Evolutionary conservation across 2,329 filamentous ascomycete genomes (phyloP), one percentile per base, ranked within the genome.

Genomic region (Madurella mycetomatis): DNA sequence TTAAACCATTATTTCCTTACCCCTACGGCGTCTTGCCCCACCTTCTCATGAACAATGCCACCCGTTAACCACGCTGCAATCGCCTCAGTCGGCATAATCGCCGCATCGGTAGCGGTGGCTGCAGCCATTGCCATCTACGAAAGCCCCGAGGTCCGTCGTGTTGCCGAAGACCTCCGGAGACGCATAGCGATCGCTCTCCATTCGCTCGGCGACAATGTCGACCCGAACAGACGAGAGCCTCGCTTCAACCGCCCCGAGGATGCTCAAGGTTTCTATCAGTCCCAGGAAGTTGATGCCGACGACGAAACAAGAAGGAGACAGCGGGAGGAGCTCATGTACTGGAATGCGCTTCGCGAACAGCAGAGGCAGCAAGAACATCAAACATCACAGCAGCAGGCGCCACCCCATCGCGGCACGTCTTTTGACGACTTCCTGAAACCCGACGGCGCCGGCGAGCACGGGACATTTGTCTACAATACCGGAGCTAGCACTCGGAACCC

Each of bases 181-280:
- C 77, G 80, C 57, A 81, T 86, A 64, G 81, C 82, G 60, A 65
- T 84, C 41, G 81, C 82, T 47, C 69, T 86, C 13, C 79, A 84
- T 63, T 75, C 77, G 9, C 73, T 85, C 30, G 80, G 82, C 55
- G 81, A 86, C 53, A 76, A 74, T 60, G 77, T 84, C 67, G 72
- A 75, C 45, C 76, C 79, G 3, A 69, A 74, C 54, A 64, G 53
- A 53, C 66, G 70, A 41, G 69, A 81, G 60, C 83, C 83, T 53
- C 69, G 80, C 30, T 85, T 85, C 69, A 86, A 86, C 66, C 73
- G 83, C 12, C 83, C 83, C 49, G 83, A 86, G 66, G 83, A 86
- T 67, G 83, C 83, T 54, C 78, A 85, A 51, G 83, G 82, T 9
- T 86, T 86, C 64, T 65, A 84, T 53, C 70, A 77, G 61, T 82